These are phyloP conservation scores for Dactylorhiza incarnata DNA, from an alignment of 106 monocot species.

Conservation along the genomic window DNA sequence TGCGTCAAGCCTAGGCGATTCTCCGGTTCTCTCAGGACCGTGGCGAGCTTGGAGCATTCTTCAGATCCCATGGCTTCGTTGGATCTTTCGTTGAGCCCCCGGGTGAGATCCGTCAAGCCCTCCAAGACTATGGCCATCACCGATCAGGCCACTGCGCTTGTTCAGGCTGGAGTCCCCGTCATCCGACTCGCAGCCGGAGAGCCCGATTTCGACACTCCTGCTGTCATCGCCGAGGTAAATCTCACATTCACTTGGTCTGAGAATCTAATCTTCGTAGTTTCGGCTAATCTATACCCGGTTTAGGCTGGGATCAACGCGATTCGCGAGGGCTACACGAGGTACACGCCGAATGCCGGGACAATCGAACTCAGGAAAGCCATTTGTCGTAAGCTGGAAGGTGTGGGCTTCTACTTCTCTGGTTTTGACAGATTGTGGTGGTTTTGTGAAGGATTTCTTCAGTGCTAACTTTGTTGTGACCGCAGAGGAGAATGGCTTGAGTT, in stretches of 20 bases:
- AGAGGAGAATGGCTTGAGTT: constrained; percentile 91
- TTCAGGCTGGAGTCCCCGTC: constrained; percentile 81
- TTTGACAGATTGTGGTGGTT: not conserved
- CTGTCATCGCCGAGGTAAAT: constrained; percentile 59
- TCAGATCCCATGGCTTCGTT: constrained; percentile 15
- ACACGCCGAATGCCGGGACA: constrained; percentile 90
- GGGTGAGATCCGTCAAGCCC: constrained; percentile 72
- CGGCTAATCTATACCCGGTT: not conserved
- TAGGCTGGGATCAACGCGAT: constrained; percentile 94
- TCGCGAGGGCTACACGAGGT: constrained; percentile 70
- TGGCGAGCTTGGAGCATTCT: not conserved
- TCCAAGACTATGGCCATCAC: constrained; percentile 97
- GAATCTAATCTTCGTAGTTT: not conserved
- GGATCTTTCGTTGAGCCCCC: constrained; percentile 68
- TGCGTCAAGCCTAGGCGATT: not conserved
- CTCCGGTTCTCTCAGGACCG: not conserved
- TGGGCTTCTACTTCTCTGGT: constrained; percentile 1
- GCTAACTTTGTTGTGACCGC: constrained; percentile 6
- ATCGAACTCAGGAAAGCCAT: constrained; percentile 82
- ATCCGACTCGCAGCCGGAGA: constrained; percentile 88
- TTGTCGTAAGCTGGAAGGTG: constrained; percentile 74
- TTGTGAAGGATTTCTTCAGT: not conserved
- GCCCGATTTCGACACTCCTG: constrained; percentile 83
- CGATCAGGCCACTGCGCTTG: constrained; percentile 85
- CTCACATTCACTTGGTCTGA: not conserved